Evolutionary conservation across 805 yeast genomes (phyloP), one percentile per base, ranked within the genome.

Genomic region (Metschnikowia sp.): DNA sequence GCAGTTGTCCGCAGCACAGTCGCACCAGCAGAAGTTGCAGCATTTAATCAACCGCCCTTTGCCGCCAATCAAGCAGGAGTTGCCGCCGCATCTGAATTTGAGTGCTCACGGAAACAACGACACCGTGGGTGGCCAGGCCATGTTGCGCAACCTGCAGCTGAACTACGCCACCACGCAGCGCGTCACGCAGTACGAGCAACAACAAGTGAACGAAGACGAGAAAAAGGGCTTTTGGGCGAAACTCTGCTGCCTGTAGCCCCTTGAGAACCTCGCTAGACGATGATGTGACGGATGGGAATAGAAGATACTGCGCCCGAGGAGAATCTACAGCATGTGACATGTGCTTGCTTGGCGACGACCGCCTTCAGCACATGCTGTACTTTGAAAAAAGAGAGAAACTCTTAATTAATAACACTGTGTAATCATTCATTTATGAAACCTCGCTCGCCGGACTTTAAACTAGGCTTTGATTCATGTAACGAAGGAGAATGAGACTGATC

Each of bases 1-100:
- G 28, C 75, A 69, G 55, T 59, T 68, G 50, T 57, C 68, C n/a
- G 75, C 76, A 6, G 76, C 76, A 32, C 77, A 73, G 58, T 70
- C 72, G 46, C 76, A 72, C 58, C 77, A 72, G 60, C 77, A 72
- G 53, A 72, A 73, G 60, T 69, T 72, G 59, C 77, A 73, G 56
- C 75, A 71, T 54, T 70, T 73, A 64, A 76, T 72, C 49, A 73
- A 73, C 60, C 62, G 77, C 49, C 77, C 77, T 10, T 69, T 73
- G 56, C 77, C 77, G 33, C 77, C 77, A 2, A 73, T 73, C 50
- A 72, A 70, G 55, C 77, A 70, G 57, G 77, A 72, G 50, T 56
- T 60, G 26, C 68, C 61, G 45, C 49, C 54, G 13, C 49, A 53
- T 40, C 35, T 50, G 37, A 54, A 46, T 40, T 46, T 53, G 50